Conservation (phyloP, 1,284 basidiomycete species). For the Moniliella sp. region DNA sequence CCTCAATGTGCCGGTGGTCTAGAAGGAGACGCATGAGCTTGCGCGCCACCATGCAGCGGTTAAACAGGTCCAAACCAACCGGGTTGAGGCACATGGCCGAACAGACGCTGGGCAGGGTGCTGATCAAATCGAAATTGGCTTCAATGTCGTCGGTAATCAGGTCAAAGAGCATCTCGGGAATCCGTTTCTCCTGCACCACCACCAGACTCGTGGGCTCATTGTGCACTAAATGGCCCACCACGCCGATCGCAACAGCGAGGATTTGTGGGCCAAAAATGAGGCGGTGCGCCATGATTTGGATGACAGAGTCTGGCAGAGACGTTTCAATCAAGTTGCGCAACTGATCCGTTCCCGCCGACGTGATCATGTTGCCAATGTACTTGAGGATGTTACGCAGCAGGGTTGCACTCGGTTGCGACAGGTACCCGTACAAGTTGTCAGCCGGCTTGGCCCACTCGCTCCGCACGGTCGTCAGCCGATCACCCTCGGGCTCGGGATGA, state of each 20-base stretch:
- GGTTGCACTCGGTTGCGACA: slow-evolving; percentile 32
- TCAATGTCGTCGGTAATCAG: slow-evolving; percentile 66
- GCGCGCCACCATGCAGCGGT: slow-evolving; percentile 52
- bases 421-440: slow-evolving; percentile 27
- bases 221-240: slow-evolving; percentile 93
- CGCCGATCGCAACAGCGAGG: slow-evolving; percentile 60
- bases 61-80: slow-evolving; percentile 59
- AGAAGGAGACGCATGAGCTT: slow-evolving; percentile 68
- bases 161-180: slow-evolving; percentile 73
- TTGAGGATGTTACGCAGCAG: slow-evolving; percentile 73
- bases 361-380: slow-evolving; percentile 87
- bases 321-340: slow-evolving; percentile 83
- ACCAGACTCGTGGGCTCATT: slow-evolving; percentile 87
- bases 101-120: slow-evolving; percentile 80
- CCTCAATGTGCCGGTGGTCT: slow-evolving; percentile 59
- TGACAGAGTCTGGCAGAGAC: slow-evolving; percentile 61
- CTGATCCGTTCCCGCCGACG: slow-evolving; percentile 69
- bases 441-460: slow-evolving; percentile 36
- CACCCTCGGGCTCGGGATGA: slow-evolving; percentile 4
- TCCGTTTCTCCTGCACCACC: slow-evolving; percentile 70
- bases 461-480: background rate
- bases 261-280: slow-evolving; percentile 66
- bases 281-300: slow-evolving; percentile 64
- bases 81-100: slow-evolving; percentile 88
- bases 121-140: slow-evolving; percentile 48